Conservation (phyloP, 148 eudicot genomes). For the Nyssa sinensis region DNA sequence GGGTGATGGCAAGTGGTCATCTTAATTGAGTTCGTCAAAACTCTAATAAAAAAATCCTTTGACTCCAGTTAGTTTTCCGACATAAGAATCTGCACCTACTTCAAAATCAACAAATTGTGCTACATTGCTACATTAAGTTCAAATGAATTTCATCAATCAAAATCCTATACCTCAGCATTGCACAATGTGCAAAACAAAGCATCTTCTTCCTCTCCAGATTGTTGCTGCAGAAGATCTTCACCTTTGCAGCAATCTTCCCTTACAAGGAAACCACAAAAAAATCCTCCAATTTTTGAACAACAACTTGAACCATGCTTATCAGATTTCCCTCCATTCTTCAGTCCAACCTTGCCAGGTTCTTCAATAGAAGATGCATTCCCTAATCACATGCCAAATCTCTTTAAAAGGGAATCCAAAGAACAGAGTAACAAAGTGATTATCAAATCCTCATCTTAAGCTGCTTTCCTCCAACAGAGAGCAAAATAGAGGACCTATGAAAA, state of each 20-base stretch:
- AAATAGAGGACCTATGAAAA: slow-evolving; percentile 4
- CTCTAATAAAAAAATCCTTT: no score
- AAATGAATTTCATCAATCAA: slow-evolving; percentile 12
- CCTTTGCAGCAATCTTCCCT: slow-evolving; percentile 77
- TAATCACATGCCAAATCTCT: slow-evolving; percentile 19
- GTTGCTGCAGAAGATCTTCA: slow-evolving; percentile 55
- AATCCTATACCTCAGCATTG: slow-evolving; percentile 78
- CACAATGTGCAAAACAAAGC: slow-evolving; percentile 92
- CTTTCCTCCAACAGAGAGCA: no score
- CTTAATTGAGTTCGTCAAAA: no score
- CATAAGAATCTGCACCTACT: no score
- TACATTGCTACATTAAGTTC: no score
- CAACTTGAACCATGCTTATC: slow-evolving; percentile 35
- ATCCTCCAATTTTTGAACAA: slow-evolving; percentile 56
- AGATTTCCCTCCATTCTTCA: slow-evolving; percentile 36
- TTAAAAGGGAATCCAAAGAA: neutral
- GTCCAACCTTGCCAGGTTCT: slow-evolving; percentile 47
- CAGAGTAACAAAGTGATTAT: neutral
- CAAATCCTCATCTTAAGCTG: neutral
- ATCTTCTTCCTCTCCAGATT: slow-evolving; percentile 72
- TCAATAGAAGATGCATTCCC: slow-evolving; percentile 58
- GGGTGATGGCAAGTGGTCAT: no score
- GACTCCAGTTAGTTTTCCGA: no score
- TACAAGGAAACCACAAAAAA: slow-evolving; percentile 70
- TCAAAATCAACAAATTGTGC: no score